Conservation (phyloP, 2,329 filamentous ascomycete species). For the Chaetothyriales sp. region DNA sequence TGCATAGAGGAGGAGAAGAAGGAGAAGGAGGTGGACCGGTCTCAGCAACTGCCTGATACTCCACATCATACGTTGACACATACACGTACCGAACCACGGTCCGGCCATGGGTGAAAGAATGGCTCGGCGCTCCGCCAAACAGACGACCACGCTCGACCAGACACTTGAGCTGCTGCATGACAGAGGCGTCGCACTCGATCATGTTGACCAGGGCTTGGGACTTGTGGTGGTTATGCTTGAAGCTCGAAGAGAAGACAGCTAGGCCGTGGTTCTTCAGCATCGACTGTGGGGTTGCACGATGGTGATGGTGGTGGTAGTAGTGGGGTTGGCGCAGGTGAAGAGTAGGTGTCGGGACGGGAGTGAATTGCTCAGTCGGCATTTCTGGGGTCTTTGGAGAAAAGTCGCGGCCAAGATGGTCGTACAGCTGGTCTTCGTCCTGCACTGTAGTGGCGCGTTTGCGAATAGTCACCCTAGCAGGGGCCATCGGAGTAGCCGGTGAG, state of each 20-base stretch:
- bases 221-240: not conserved
- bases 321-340: too few species aligned
- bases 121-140: not conserved
- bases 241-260: not conserved
- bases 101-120: not conserved
- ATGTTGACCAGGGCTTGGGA: not conserved
- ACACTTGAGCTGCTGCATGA: not conserved
- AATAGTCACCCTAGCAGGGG: not conserved
- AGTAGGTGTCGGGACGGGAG: not conserved
- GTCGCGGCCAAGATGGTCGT: not conserved
- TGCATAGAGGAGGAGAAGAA: not conserved
- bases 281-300: not conserved
- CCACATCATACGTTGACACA: not conserved
- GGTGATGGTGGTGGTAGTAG: not conserved
- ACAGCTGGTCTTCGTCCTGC: not conserved
- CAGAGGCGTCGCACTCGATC: not conserved
- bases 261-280: not conserved
- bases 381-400: not conserved
- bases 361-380: not conserved
- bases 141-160: not conserved
- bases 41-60: not conserved
- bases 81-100: not conserved
- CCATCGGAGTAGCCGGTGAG: not conserved
- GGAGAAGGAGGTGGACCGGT: not conserved
- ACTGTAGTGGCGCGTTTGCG: not conserved